Evolutionary conservation across 2,329 filamentous ascomycete genomes (phyloP), one percentile per base, ranked within the genome.

Genomic region (Trichoderma polysporum): DNA sequence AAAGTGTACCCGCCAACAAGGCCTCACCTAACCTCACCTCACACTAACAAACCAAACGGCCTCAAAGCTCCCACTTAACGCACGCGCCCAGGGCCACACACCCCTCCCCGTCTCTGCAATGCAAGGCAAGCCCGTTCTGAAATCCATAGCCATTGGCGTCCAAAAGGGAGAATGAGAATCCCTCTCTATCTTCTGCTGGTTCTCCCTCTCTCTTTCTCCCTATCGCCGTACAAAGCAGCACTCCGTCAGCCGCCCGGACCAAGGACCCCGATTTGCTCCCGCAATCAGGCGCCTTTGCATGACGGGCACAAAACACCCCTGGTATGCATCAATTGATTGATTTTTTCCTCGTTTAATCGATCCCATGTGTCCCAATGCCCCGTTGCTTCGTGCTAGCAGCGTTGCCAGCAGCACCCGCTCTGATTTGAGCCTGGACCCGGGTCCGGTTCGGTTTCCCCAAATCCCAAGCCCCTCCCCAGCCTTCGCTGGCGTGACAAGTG

Each of bases 401-500:
- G 4, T 19, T n/a, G 37, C 37, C 37, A n/a, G 10, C 39, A 41
- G 17, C n/a, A 45, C 39, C 12, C 37, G 37, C 37, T 41, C 15
- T 17, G 56, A 17, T 67, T 47, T n/a, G n/a, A 50, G 50, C 49
- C 56, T 31, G 37, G 54, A 4, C 33, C 35, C 19, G 35, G 22
- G 13, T 39, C 35, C 56, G 54, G 49, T 31, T 39, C 22, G 31
- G 29, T 49, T 47, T 52, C 64, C 47, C 37, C 37, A 15, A 39
- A 39, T 39, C 35, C 35, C 35, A 39, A 39, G 13, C 35, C 41
- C 19, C 41, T 10, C 37, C 39, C n/a, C 9, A 47, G 37, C 61
- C 53, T 35, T 56, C 63, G 64, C 63, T 59, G 41, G 54, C 25
- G 45, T 66, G 68, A 68, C 68, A 69, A 69, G 68, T 69, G 68